Evolutionary conservation across 805 yeast genomes (phyloP), one percentile per base, ranked within the genome.

Genomic region (Yamadazyma ubonensis): DNA sequence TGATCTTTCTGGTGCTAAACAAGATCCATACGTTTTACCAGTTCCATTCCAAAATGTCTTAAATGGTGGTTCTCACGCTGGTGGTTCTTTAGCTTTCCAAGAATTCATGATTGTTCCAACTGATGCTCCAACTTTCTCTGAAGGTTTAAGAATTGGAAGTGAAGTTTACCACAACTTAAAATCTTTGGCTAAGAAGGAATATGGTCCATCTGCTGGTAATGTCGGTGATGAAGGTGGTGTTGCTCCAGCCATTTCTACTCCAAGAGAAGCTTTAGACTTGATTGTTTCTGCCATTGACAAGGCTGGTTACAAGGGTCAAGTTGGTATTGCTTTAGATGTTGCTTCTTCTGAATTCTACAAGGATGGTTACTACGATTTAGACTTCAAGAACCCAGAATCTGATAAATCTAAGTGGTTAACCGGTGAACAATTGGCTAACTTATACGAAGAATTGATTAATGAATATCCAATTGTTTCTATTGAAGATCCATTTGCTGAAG

Each of bases 151-250:
- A 79, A 86, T 87, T 54, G 98, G 98, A 70, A 70, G 96, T 49
- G 99, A 91, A 79, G 96, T 90, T 58, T 91, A 91, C 93, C 98
- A 91, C 83, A 77, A 79, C 75, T 82, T 91, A 72, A 93, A 93
- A 80, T 72, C 90, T 53, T 75, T 86, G 61, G 84, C 98, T 71
- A 86, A 87, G 82, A 83, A 87, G 83, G 78, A 75, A 70, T 93
- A 91, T 84, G 99, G 99, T 67, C 84, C 87, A 65, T 83, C 95
- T 50, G 99, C 99, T 62, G 98, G 96, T 76, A 91, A 91, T 78
- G 99, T 91, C 67, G 99, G 99, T 82, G 99, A 91, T 74, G 99
- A 91, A 81, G 99, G 99, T 85, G 99, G 99, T 83, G 96, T 91
- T 78, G 99, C 99, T 61, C 99, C 99, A 73, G 87, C 89, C 73